A percentile compares a stretch with the other conserved stretches of the same genome.
These are phyloP conservation scores for sweet orange (Citrus sinensis) DNA, from an alignment of 345 rosid genomes.

Conservation along the genomic window DNA sequence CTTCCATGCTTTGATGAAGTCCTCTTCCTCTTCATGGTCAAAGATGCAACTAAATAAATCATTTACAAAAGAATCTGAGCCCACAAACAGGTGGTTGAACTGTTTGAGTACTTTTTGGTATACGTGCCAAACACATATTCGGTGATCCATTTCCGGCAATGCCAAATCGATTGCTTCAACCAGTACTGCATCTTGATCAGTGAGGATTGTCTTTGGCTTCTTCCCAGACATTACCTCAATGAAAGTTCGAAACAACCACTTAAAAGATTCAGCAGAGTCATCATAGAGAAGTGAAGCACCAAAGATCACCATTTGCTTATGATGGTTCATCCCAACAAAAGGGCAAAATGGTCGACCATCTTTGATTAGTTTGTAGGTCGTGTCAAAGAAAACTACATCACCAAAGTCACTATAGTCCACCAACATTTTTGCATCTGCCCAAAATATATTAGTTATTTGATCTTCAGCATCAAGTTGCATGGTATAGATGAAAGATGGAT, in stretches of 20 bases:
- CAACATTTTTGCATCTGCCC: constrained; percentile 32
- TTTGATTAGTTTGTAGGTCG: constrained; percentile 22
- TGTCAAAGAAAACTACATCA: constrained; percentile 34
- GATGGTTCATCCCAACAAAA: constrained; percentile 40
- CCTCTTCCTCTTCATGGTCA: constrained; percentile 26
- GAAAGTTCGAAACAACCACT: constrained; percentile 36
- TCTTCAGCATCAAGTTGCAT: constrained; percentile 35
- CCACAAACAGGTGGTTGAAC: constrained; percentile 22
- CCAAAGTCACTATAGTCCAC: constrained; percentile 33
- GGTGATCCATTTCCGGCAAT: constrained; percentile 21
- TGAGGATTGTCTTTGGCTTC: constrained; percentile 27
- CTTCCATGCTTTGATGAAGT: constrained; percentile 33
- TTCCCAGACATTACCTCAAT: constrained; percentile 28
- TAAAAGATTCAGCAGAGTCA: constrained; percentile 30
- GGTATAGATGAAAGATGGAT: constrained; percentile 28
- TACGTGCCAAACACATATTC: constrained; percentile 35
- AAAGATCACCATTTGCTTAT: constrained; percentile 33
- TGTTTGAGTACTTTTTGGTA: constrained; percentile 29
- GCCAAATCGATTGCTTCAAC: constrained; percentile 18
- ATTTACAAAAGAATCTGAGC: constrained; percentile 20
- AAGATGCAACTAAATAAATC: constrained; percentile 31
- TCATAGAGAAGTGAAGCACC: constrained; percentile 34
- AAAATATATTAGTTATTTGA: constrained; percentile 30
- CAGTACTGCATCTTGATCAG: constrained; percentile 29
- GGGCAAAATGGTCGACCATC: constrained; percentile 23